phyloP scores from a whole-genome alignment of 2,329 filamentous ascomycete genomes.

The Ampelomyces quisqualis region DNA sequence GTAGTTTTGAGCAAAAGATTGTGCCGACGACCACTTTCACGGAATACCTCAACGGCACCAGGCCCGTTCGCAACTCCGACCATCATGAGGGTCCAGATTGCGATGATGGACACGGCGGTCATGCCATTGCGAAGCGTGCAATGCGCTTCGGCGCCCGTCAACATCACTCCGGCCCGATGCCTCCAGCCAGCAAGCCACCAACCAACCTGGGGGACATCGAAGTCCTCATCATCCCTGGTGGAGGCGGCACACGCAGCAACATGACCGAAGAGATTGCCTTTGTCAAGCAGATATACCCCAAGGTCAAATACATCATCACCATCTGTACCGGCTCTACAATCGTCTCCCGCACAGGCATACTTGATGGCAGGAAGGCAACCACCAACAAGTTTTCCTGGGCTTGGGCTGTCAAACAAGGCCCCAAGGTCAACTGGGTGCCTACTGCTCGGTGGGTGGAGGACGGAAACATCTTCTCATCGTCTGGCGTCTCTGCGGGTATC shows the following conservation, averaged over 20 bases:
- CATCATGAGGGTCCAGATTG: constrained; percentile 1
- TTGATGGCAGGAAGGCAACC: constrained; percentile 62
- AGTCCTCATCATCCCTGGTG: constrained; percentile 66
- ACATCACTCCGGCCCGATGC: constrained; percentile 4
- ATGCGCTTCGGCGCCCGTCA: constrained; percentile 5
- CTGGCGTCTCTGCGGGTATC: constrained; percentile 63
- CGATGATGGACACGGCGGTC: constrained; percentile 10
- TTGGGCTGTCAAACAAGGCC: constrained; percentile 50
- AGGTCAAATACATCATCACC: constrained; percentile 57
- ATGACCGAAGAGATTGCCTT: constrained; percentile 49
- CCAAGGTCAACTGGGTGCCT: constrained; percentile 56
- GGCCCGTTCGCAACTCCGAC: neutral
- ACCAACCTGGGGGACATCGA: constrained; percentile 48
- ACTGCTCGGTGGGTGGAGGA: constrained; percentile 62
- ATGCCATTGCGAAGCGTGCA: constrained; percentile 10
- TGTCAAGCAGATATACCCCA: constrained; percentile 51
- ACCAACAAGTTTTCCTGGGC: constrained; percentile 64
- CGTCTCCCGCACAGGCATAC: constrained; percentile 59
- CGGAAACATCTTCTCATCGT: constrained; percentile 66
- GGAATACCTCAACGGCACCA: constrained; percentile 44
- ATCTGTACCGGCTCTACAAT: constrained; percentile 66
- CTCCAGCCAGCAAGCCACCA: constrained; percentile 5
- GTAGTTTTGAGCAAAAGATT: constrained; percentile 42
- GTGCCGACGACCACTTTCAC: constrained; percentile 57
- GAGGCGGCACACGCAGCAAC: constrained; percentile 50